phyloP scores from a whole-genome alignment of 257 asterid genomes.

The Craterostigma plantagineum region DNA sequence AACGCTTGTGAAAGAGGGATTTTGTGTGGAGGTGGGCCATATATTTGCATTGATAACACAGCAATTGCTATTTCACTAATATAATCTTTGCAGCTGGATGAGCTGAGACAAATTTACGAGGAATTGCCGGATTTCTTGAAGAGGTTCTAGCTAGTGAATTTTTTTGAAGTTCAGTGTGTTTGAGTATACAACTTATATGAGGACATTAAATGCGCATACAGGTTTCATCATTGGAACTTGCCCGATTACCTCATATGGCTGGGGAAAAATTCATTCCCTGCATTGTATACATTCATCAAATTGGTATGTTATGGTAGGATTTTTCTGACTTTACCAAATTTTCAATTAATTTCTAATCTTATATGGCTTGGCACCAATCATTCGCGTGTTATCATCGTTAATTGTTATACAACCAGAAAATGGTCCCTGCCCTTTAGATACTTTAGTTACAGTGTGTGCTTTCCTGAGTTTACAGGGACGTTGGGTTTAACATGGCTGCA shows the following conservation, averaged over 20 bases:
- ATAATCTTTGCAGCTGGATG: conserved; percentile 65
- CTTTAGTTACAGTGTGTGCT: no score
- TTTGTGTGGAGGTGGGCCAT: conserved; percentile 72
- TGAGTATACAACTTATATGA: not conserved
- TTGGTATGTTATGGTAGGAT: conserved; percentile 33
- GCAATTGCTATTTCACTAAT: conserved; percentile 4
- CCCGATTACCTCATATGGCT: conserved; percentile 54
- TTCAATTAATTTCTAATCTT: no score
- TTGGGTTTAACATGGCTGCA: no score
- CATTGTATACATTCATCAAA: conserved; percentile 78
- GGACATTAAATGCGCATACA: conserved; percentile 20
- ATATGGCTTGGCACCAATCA: no score
- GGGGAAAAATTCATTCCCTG: conserved; percentile 48
- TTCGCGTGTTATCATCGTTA: no score
- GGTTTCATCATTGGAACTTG: conserved; percentile 85
- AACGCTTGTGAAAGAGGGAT: conserved; percentile 74
- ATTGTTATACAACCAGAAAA: no score
- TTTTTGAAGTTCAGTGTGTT: conserved; percentile 10
- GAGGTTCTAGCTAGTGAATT: conserved; percentile 37
- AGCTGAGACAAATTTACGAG: conserved; percentile 92
- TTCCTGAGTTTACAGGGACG: no score
- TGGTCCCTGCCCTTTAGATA: no score
- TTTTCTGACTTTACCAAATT: not conserved
- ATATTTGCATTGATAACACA: not conserved
- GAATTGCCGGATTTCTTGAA: conserved; percentile 90